Evolutionary conservation across 2,329 filamentous ascomycete genomes (phyloP), one percentile per base, ranked within the genome.

Genomic region (Pseudocercospora fuligena): DNA sequence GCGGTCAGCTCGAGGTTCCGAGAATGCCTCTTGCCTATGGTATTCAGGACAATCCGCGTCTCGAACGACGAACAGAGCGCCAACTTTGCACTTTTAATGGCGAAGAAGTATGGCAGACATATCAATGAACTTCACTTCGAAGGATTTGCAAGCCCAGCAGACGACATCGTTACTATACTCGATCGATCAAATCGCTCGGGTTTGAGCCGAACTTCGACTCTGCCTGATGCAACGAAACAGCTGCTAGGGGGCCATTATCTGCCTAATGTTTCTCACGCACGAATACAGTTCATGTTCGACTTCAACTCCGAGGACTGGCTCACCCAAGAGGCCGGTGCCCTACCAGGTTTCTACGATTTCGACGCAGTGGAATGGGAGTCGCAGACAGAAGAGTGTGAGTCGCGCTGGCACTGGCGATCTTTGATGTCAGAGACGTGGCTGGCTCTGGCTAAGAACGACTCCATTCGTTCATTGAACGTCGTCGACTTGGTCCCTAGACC

Each of bases 351-450:
- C 25, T 54, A 54, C 23, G 51, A 54, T 25, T 54, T 54, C 51
- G 51, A 54, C 25, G 51, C 51, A 9, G 51, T 29, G 51, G 51
- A 54, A 29, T 54, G 51, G 51, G 51, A 54, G 7, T 54, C 51
- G 25, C 51, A 54, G 25, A 29, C 25, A 54, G 47, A 36, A 57
- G 47, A 46, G 11, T 33, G 21, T 40, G 63, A 65, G 36, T 33
- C 49, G 8, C 33, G 43, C 16, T 65, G 63, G 63, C 63, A 36
- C 19, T 54, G 51, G 58, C 47, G 23, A 49, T n/a, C n/a, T 56
- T 61, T 36, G 43, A 65, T 40, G 51, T 54, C 25, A n/a, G 63
- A 65, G 29, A 49, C 63, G n/a, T 65, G 60, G 19, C 63, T 33
- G 16, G 27, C 40, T 9, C 58, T 65, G 14, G 58, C 63, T 16